Percentiles rank a stretch among this genome's conserved stretches.
Evolutionary conservation across 2,329 filamentous ascomycete species (phyloP).

Genomic region (Botrytis sinoallii): DNA sequence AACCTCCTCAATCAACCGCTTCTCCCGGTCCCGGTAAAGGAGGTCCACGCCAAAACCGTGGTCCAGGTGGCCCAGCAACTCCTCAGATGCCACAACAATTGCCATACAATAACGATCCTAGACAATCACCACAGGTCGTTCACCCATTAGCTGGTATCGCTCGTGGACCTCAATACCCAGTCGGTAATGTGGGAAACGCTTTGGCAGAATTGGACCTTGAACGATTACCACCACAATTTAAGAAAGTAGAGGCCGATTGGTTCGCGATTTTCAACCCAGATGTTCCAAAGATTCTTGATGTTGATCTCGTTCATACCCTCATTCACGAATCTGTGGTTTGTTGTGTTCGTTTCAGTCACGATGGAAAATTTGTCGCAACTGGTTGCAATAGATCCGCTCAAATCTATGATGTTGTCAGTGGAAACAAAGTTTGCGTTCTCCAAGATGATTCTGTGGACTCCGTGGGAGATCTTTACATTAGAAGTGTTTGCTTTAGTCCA

Average conservation of each 20-base stretch:
- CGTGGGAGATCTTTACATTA: constrained; percentile 90
- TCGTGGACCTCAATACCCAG: constrained; percentile 16
- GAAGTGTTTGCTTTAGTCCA: constrained; percentile 97
- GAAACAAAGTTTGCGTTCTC: constrained; percentile 82
- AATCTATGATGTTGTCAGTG: constrained; percentile 89
- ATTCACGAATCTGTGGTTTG: constrained; percentile 95
- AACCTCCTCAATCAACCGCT: constrained; percentile 78
- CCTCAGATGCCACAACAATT: constrained; percentile 88
- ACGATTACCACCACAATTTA: constrained; percentile 77
- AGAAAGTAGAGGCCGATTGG: constrained; percentile 90
- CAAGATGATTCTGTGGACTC: constrained; percentile 87
- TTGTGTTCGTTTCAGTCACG: constrained; percentile 93
- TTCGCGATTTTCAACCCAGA: constrained; percentile 95
- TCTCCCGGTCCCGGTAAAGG: constrained; percentile 78
- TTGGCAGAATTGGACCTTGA: constrained; percentile 86
- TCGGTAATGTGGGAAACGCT: constrained; percentile 61
- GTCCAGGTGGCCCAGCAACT: constrained; percentile 72
- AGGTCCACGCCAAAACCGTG: constrained; percentile 60
- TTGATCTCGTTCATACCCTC: constrained; percentile 90
- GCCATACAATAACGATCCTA: constrained; percentile 78
- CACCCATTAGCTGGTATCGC: constrained; percentile 74
- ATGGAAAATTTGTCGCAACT: constrained; percentile 93
- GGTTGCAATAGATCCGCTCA: constrained; percentile 99
- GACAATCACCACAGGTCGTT: constrained; percentile 80
- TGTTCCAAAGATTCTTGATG: constrained; percentile 84